phyloP scores from a whole-genome alignment of 371 early-diverging fungal genomes.

The Apophysomyces trapeziformis region DNA sequence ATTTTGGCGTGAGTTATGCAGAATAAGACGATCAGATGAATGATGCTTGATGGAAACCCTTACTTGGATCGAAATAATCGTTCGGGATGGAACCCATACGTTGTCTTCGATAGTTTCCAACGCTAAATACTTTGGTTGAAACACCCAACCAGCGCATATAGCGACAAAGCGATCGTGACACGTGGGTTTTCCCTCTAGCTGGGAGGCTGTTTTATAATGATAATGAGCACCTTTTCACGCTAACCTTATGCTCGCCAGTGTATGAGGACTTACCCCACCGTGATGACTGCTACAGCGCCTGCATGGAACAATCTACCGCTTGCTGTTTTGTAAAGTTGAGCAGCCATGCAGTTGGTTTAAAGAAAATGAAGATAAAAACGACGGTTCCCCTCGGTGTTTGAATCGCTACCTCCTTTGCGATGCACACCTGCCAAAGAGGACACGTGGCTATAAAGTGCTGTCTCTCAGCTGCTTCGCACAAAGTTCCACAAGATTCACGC shows the following conservation, averaged over 20 bases:
- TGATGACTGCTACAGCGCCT: conserved; percentile 82
- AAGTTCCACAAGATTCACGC: background rate
- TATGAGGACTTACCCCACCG: conserved; percentile 69
- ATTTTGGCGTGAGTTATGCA: background rate
- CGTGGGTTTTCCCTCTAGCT: conserved; percentile 93
- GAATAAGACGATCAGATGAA: background rate
- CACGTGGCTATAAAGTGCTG: too few relatives aligned
- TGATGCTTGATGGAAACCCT: conserved; percentile 11
- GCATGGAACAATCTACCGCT: conserved; percentile 65
- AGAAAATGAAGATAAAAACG: background rate
- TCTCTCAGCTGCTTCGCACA: conserved; percentile 6
- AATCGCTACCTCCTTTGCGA: background rate
- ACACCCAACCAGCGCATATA: conserved; percentile 97
- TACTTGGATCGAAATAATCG: conserved; percentile 89
- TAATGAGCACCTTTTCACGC: background rate
- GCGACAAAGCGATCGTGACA: conserved; percentile 85
- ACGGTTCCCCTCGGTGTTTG: conserved; percentile 4
- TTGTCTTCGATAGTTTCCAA: conserved; percentile 94
- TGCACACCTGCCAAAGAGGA: too few relatives aligned
- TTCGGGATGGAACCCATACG: conserved; percentile 75
- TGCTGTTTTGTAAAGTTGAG: conserved; percentile 29
- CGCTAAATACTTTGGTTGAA: conserved; percentile 92
- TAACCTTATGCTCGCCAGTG: background rate
- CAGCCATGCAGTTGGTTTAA: conserved; percentile 17
- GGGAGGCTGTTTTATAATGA: conserved; percentile 65